Evolutionary conservation across 768 basidiomycete species (phyloP), one percentile per base, ranked within the genome.

Genomic region (Neoboletus magnificus): DNA sequence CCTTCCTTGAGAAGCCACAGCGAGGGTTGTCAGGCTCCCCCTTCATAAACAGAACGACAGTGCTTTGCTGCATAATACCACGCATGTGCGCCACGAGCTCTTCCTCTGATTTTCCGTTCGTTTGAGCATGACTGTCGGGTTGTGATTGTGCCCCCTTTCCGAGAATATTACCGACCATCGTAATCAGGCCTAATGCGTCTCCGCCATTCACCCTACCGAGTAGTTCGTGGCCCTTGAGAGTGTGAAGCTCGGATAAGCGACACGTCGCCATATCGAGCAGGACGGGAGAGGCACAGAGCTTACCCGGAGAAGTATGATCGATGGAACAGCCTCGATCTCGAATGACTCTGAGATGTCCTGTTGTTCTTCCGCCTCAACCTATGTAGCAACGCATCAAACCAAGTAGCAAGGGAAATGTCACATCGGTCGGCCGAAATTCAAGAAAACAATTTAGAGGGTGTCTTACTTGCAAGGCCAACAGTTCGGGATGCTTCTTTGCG

Each of bases 11-110:
- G 68, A 94, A 96, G 2, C 92, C 92, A 62, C 93, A 96, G 54
- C 86, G 83, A 7, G 93, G 93, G 2, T 73, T 76, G 32, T 85
- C 80, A 0, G 92, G 91, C 48, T 73, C 79, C 20, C 93, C 93
- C 71, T 96, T 96, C 91, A 96, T 95, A 79, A 95, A 93, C 54
- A 95, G 65, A 27, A 96, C 86, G 12, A 94, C 85, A 22, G 79
- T 77, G 71, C 80, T 82, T 72, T 91, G 83, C 57, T 79, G 81
- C 93, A 98, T 96, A 54, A 99, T 73, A 43, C 57, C 60, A 16
- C 71, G 76, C 66, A 95, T 81, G 48, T 93, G 80, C 41, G 72
- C 67, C 16, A 80, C 77, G 22, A 96, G 80, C 62, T 89, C 79
- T 62, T 89, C 90, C 18, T 77, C 72, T 0, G 84, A 80, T 70